Conservation (phyloP, 495 filamentous ascomycete genomes). For the Penicillium mononematosum region DNA sequence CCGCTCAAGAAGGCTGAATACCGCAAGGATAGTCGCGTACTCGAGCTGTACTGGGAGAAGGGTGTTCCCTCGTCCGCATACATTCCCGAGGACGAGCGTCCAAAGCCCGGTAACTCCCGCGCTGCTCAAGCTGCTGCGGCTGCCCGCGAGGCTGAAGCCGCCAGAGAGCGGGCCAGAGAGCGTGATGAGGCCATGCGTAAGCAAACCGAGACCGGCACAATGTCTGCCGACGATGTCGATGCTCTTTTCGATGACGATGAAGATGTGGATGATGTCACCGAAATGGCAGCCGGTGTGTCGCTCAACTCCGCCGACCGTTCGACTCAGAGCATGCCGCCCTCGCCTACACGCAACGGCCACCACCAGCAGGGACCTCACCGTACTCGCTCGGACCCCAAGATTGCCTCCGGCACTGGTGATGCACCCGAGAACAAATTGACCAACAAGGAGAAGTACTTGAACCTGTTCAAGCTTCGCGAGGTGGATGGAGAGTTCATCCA, state of each 20-base stretch:
- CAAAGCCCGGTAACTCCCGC: constrained; percentile 61
- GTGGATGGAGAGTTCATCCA: constrained; percentile 96
- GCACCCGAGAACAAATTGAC: constrained; percentile 73
- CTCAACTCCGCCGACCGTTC: constrained; percentile 73
- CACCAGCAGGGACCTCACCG: constrained; percentile 74
- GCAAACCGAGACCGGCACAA: constrained; percentile 89
- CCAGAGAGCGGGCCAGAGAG: constrained; percentile 73
- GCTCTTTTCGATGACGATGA: constrained; percentile 91
- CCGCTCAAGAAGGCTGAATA: constrained; percentile 98
- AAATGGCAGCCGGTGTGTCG: constrained; percentile 82
- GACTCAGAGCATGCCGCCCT: constrained; percentile 94
- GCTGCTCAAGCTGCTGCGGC: constrained; percentile 73
- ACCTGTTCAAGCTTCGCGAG: constrained; percentile 84
- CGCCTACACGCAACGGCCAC: constrained; percentile 76
- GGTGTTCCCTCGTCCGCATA: constrained; percentile 95
- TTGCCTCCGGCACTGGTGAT: constrained; percentile 67
- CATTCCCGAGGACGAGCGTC: constrained; percentile 93
- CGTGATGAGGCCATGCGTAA: constrained; percentile 82
- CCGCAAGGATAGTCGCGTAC: constrained; percentile 85
- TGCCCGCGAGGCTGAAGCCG: constrained; percentile 74
- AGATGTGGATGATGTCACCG: constrained; percentile 81
- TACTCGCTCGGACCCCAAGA: constrained; percentile 88
- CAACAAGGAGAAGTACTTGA: constrained; percentile 95
- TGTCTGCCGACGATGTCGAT: constrained; percentile 85
- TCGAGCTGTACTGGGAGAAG: constrained; percentile 99